Base-by-base conservation (phyloP, 768 basidiomycete species). In the Russula emetica region DNA sequence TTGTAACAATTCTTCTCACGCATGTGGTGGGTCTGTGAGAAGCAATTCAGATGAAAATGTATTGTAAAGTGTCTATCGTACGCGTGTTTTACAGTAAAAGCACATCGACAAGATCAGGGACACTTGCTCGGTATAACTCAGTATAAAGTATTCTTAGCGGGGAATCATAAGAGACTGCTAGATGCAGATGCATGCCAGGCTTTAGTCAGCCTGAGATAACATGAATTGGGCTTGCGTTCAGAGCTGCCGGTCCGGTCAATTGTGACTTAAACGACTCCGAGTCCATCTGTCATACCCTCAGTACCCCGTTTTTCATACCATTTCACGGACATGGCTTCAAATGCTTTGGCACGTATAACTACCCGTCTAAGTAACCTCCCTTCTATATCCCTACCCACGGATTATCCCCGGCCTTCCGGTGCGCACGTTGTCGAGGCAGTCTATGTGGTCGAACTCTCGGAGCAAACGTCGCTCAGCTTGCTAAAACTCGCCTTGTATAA, bases 371-470 rank as follows among this genome's bases (percentile, higher is more conserved):
- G 88, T 72, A 88, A 87, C 71, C 75, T 95, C 2, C 95, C 97
- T 1, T 87, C 90, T 5, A 87, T 98, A 68, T 92, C 92, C 8
- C 78, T 99, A 36, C 96, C 97, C 0, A 96, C 96, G 0, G 97
- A 98, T 75, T 99, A 97, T 73, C 95, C 96, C 3, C 80, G 95
- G 60, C 87, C 91, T 32, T 79, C 86, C 7, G 85, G 83, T 20
- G 76, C 83, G 20, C 82, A 85, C 70, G 78, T 94, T 22, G 87
- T 99, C 71, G 96, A 98, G 71, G 88, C 94, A 13, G 87, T 83
- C 7, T 85, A 94, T 72, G 70, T 81, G 13, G 79, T 87, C 49
- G 79, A 87, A 64, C 83, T 98, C 55, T 83, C 91, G 44, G 81
- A 85, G 62, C 84, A 86, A 68, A 84, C 91, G 11, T 87, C 87